A percentile compares a stretch with the other conserved stretches of the same genome.
Conservation (phyloP, 495 filamentous ascomycete genomes). For the Xylaria scruposa region DNA sequence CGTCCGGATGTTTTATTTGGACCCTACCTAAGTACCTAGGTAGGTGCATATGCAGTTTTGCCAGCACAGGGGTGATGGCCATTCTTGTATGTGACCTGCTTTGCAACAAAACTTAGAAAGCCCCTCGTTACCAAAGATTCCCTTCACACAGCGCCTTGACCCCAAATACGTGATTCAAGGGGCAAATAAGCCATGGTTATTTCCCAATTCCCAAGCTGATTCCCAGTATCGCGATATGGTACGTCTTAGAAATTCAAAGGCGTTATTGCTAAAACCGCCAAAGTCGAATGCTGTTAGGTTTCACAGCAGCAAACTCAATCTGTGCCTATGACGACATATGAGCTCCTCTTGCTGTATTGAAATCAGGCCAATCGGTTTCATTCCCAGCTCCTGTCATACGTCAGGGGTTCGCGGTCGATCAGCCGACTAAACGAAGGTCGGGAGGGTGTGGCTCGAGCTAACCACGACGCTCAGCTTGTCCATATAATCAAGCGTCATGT, state of each 20-base stretch:
- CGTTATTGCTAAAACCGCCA: background rate
- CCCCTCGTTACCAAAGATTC: background rate
- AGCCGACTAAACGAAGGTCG: slow-evolving; percentile 36
- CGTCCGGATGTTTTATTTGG: background rate
- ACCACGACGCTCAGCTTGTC: slow-evolving; percentile 40
- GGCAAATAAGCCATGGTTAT: background rate
- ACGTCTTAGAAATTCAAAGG: background rate
- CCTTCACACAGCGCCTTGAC: background rate
- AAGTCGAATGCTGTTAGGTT: background rate
- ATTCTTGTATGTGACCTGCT: background rate
- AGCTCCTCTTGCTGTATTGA: background rate
- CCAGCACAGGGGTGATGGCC: background rate
- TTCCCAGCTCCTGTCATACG: background rate
- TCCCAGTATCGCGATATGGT: background rate
- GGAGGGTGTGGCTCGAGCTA: slow-evolving; percentile 38
- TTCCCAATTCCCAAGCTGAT: background rate
- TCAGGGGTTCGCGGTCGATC: too few relatives aligned
- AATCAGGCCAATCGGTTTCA: background rate
- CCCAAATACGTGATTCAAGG: background rate
- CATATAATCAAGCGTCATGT: slow-evolving; percentile 36
- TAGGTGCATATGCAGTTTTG: background rate
- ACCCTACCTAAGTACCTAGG: too few relatives aligned
- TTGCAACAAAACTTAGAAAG: background rate
- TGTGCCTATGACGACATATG: background rate
- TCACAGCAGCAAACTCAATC: background rate